Evolutionary conservation across 768 basidiomycete genomes (phyloP).

Genomic region (Mycena polygramma): DNA sequence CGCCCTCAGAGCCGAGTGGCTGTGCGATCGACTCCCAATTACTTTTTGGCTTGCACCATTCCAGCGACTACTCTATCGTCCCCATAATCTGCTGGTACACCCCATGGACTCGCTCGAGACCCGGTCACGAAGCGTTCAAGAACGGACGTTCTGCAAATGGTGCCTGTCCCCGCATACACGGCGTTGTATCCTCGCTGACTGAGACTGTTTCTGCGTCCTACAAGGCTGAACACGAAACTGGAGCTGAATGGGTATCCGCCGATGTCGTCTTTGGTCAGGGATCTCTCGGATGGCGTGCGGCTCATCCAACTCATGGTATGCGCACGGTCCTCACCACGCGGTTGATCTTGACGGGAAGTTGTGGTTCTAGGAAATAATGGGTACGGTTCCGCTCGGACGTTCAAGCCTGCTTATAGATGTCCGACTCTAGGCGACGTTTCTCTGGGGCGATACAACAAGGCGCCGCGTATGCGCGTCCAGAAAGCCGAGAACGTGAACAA

Average conservation of each 20-base stretch:
- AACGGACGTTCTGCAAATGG: slow-evolving; percentile 95
- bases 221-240: slow-evolving; percentile 95
- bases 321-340: slow-evolving; percentile 4
- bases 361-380: slow-evolving; percentile 91
- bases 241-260: slow-evolving; percentile 87
- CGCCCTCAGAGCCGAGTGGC: slow-evolving; percentile 47
- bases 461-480: slow-evolving; percentile 92
- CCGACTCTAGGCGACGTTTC: slow-evolving; percentile 78
- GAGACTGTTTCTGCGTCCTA: slow-evolving; percentile 12
- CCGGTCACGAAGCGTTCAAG: slow-evolving; percentile 75
- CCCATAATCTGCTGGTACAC: slow-evolving; percentile 12
- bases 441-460: slow-evolving; percentile 94
- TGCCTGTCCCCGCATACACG: slow-evolving; percentile 45
- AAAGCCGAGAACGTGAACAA: slow-evolving; percentile 99
- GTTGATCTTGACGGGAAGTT: slow-evolving; percentile 1
- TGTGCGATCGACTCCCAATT: slow-evolving; percentile 6
- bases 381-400: slow-evolving; percentile 51
- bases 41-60: slow-evolving; percentile 12
- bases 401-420: slow-evolving; percentile 7
- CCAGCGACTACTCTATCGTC: slow-evolving; percentile 22
- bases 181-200: slow-evolving; percentile 26
- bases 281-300: slow-evolving; percentile 95
- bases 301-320: slow-evolving; percentile 94
- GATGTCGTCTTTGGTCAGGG: slow-evolving; percentile 90
- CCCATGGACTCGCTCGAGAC: slow-evolving; percentile 69